A percentile compares a stretch with the other conserved stretches of the same genome.
Conservation (phyloP, 139 green algal genomes). For the Chlamydomonas applanata region DNA sequence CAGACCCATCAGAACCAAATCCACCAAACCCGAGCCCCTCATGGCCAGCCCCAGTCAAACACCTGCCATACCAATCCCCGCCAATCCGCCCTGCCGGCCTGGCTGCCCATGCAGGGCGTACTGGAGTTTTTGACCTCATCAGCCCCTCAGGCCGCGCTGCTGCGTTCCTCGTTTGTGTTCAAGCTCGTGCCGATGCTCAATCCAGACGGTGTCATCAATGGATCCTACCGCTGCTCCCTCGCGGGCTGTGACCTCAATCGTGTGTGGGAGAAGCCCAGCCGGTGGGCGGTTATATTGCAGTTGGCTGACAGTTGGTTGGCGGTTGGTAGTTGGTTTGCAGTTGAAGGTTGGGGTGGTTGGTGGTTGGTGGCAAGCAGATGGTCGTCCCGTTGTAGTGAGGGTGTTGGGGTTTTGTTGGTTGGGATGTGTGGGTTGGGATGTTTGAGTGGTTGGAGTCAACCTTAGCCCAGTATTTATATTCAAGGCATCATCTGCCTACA, state of each 20-base stretch:
- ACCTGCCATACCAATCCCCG: background rate
- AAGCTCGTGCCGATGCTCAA: conserved; percentile 80
- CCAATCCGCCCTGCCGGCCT: background rate
- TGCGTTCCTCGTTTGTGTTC: conserved; percentile 61
- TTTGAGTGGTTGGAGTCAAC: no score
- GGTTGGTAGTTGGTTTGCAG: no score
- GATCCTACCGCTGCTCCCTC: conserved; percentile 43
- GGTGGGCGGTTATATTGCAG: background rate
- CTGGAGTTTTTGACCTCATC: conserved; percentile 59
- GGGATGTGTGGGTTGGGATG: no score
- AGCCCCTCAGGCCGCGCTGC: conserved; percentile 31
- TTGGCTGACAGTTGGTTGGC: no score
- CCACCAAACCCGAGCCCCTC: background rate
- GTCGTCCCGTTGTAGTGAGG: no score
- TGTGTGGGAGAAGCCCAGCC: conserved; percentile 34
- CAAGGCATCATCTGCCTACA: no score
- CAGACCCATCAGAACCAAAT: background rate
- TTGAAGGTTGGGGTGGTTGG: no score
- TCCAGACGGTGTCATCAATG: conserved; percentile 49
- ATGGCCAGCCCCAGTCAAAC: background rate
- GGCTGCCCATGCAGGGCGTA: conserved; percentile 31
- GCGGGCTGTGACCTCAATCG: conserved; percentile 44
- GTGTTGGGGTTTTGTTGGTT: no score
- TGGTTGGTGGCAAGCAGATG: no score
- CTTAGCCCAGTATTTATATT: no score